Conservation (phyloP, 108 stramenopile species). For the Pseudonitzschia multiseries region DNA sequence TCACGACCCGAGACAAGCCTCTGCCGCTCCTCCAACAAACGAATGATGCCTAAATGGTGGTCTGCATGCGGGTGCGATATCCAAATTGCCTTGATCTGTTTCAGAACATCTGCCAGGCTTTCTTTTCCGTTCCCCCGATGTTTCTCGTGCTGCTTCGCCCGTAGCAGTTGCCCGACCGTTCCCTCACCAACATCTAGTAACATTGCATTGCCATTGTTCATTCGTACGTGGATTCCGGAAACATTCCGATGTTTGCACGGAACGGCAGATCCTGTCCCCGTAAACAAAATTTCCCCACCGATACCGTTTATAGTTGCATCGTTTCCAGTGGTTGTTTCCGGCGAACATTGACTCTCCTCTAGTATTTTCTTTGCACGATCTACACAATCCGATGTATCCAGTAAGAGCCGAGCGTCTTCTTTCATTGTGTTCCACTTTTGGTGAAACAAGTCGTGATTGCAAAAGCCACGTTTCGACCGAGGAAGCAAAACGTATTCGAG, state of each 20-base stretch:
- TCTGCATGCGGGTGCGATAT: slow-evolving; percentile 98
- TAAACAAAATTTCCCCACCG: slow-evolving; percentile 76
- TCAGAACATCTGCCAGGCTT: slow-evolving; percentile 12
- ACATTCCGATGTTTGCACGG: slow-evolving; percentile 98
- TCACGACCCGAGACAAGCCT: slow-evolving; percentile 27
- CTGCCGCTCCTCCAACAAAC: slow-evolving; percentile 71
- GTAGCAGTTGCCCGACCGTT: slow-evolving; percentile 88
- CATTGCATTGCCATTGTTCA: slow-evolving; percentile 60
- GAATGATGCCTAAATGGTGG: slow-evolving; percentile 93
- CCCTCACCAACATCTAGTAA: slow-evolving; percentile 96
- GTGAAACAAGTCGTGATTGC: neutral
- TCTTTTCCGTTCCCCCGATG: neutral
- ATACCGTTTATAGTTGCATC: neutral
- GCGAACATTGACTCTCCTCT: neutral
- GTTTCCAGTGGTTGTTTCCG: neutral
- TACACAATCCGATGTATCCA: slow-evolving; percentile 26
- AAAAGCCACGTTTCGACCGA: slow-evolving; percentile 45
- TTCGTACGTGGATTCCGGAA: slow-evolving; percentile 80
- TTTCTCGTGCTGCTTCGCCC: slow-evolving; percentile 49
- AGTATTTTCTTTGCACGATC: neutral
- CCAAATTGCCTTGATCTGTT: slow-evolving; percentile 86
- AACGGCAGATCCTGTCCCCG: slow-evolving; percentile 96
- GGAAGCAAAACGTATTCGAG: slow-evolving; percentile 72
- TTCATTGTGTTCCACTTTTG: slow-evolving; percentile 8
- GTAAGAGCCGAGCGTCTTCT: neutral